Evolutionary conservation across 2,329 filamentous ascomycete genomes (phyloP), one percentile per base, ranked within the genome.

Genomic region (Xylogone sp.): DNA sequence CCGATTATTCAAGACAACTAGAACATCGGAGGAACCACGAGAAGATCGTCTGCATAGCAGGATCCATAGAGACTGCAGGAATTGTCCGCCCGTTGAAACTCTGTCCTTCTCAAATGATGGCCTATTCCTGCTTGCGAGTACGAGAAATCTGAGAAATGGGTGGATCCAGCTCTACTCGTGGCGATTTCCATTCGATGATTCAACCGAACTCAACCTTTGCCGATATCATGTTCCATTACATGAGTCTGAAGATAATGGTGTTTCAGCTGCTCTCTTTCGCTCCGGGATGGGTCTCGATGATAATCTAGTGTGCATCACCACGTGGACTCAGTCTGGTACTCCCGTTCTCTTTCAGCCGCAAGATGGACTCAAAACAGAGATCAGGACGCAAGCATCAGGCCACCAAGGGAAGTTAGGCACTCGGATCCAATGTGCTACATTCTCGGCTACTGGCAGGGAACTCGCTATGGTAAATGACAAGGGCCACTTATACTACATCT

Each of bases 271-370:
- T 2, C 60, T 71, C n/a, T 69, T 68, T 46, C 63, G 69, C 9
- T 62, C 67, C 1, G 65, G 63, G 3, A 45, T 53, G 12, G 61
- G 65, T 5, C 65, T 61, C 3, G 68, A 69, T 27, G 69, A 70
- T 13, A 61, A 67, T 42, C 49, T 72, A 16, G 54, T 73, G 3
- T 72, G 70, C 47, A 60, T 73, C 16, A 69, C 65, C 1, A 72
- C 70, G 0, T 73, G 71, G 71, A 73, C 71, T 1, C 71, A 72
- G 53, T 72, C 69, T 1, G 71, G 71, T 2, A 60, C 61, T n/a
- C 71, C 71, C 0, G 54, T 72, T 4, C 59, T 73, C 2, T 61
- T 72, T 2, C 69, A 72, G 46, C 69, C 70, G 9, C 60, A 64
- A 45, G 67, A 67, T 43, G 69, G 69, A 1, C 64, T 71, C 46